Base-by-base conservation (phyloP, 179 eudicot species). In the Beta corolliflora region DNA sequence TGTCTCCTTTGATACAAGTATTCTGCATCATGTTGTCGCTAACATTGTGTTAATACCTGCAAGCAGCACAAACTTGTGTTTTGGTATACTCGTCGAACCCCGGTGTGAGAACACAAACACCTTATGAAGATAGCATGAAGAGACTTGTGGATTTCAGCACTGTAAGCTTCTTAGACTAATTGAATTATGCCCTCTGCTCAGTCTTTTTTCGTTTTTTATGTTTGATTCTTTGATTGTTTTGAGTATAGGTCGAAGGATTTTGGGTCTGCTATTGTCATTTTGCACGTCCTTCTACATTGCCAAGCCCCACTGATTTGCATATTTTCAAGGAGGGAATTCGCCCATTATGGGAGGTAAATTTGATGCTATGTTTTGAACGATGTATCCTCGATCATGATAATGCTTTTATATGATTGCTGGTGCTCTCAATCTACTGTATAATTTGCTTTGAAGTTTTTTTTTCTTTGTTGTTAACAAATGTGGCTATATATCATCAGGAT, bases 261-360 rank as follows among this genome's bases (percentile, higher is more conserved):
- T 95, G 99, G 99, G 88, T 93, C 79, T 90, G 92, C 84, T 95
- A 95, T 81, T 95, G 99, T 73, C 99, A 95, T 89, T 81, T 95
- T 85, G 94, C 92, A 71, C 99, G 98, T 36, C 93, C 95, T 53
- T 88, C 99, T 68, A 73, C 92, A 55, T 83, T 95, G 89, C 99
- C 98, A 53, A 90, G 87, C 78, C 99, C 99, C 70, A 92, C 99
- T 76, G 99, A 95, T 92, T 85, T 95, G 89, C 98, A 95, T 90
- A 91, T 95, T 77, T 95, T 95, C 89, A 95, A 95, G 90, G 97
- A 89, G 29, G 99, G 98, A 29, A 95, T 95, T 83, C 98, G 99
- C 77, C 98, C 99, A 5, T 73, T 95, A 21, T 92, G 99, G 99
- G 99, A 95, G 99, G 99, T 94, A 87, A 69, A 69, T 36, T 64